Conservation (phyloP, 441 rosid species). For the Erodium texanum region DNA sequence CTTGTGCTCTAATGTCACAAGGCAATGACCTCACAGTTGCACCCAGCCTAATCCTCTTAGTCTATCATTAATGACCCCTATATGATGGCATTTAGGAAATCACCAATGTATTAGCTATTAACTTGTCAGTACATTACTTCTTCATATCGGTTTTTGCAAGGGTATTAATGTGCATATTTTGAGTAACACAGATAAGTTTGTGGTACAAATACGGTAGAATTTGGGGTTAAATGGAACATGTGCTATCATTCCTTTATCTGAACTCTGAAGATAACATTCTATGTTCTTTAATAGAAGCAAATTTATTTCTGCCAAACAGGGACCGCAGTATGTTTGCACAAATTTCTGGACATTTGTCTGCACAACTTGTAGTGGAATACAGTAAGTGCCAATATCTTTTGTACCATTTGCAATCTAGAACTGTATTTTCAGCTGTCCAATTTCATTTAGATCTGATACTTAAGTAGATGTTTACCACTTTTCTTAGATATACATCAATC, state of each 20-base stretch:
- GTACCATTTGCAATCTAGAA: background rate
- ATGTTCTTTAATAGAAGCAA: constrained; percentile 12
- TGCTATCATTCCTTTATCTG: constrained; percentile 7
- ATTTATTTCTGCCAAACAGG: constrained; percentile 41
- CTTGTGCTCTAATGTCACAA: no score
- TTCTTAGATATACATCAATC: background rate
- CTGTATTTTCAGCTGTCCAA: constrained; percentile 8
- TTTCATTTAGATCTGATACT: background rate
- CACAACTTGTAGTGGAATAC: constrained; percentile 95
- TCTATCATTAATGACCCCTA: no score
- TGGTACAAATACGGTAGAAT: background rate
- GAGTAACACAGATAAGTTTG: background rate
- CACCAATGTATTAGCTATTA: background rate
- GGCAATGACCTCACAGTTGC: no score
- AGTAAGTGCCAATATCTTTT: constrained; percentile 42
- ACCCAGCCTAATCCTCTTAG: no score
- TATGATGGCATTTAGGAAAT: no score
- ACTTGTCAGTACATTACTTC: background rate
- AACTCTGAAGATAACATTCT: constrained; percentile 4
- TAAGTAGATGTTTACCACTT: background rate
- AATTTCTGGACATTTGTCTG: constrained; percentile 95
- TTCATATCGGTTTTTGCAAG: background rate
- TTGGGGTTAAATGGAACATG: constrained; percentile 1
- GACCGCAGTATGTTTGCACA: constrained; percentile 97
- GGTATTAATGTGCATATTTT: background rate